These are phyloP conservation scores for Apiospora kogelbergensis DNA, from an alignment of 2,329 filamentous ascomycete species.

Conservation along the genomic window DNA sequence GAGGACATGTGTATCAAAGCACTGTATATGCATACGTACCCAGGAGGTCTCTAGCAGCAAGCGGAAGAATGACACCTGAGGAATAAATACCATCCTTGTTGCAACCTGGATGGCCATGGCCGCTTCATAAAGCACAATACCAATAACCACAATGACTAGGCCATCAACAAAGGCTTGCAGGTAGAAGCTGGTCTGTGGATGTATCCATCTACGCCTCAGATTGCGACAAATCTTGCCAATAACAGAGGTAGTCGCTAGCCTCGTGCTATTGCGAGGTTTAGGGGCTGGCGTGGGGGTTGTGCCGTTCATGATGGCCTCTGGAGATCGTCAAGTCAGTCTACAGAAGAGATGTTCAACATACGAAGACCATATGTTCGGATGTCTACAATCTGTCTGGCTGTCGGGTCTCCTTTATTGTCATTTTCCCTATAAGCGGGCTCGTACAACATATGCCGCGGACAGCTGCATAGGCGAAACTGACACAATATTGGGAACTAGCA, in stretches of 20 bases:
- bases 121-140: not conserved
- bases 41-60: not conserved
- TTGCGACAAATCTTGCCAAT: not conserved
- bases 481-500: not conserved
- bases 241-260: not conserved
- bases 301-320: not conserved
- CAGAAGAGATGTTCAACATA: not conserved
- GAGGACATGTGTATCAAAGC: too few species aligned
- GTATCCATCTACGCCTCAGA: not conserved
- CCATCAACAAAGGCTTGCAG: slow-evolving; percentile 1
- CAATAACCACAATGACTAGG: not conserved
- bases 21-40: not conserved
- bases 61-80: not conserved
- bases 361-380: not conserved
- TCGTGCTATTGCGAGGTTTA: not conserved
- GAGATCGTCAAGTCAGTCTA: not conserved
- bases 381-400: not conserved
- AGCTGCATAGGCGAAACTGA: not conserved
- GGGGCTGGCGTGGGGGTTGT: not conserved
- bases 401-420: not conserved
- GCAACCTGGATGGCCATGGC: not conserved
- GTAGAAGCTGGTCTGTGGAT: slow-evolving; percentile 8
- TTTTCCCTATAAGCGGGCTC: not conserved
- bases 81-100: not conserved
- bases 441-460: not conserved